Evolutionary conservation across 1,284 basidiomycete species (phyloP), one percentile per base, ranked within the genome.

Genomic region (Cutaneotrichosporon sp.): DNA sequence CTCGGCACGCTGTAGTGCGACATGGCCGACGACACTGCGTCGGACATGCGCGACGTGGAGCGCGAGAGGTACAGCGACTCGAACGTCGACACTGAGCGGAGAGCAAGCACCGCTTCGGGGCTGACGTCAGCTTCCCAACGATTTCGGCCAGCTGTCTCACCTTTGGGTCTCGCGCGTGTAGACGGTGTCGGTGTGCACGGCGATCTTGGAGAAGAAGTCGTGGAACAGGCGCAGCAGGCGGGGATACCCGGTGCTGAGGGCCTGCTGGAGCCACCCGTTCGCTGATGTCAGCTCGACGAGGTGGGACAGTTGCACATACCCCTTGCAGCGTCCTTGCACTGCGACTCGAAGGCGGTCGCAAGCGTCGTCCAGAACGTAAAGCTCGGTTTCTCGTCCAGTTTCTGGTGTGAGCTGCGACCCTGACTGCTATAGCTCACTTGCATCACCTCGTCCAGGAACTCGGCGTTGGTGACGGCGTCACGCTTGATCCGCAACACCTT

Each of bases 151-250:
- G 31, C 33, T 69, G 22, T 18, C 78, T 54, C 58, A 91, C 91
- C 91, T 94, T 80, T 97, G 95, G 56, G 89, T 84, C 7, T 85
- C 83, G 54, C 87, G 84, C 0, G 87, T 88, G 75, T 98, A 98
- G 4, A 90, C 82, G 0, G 95, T 95, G 74, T 97, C 94, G 0
- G 95, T 97, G 71, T 97, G 91, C 5, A 97, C 88, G 0, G 92
- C 87, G 54, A 97, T 94, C 76, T 94, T 94, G 20, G 89, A 87
- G 74, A 98, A 97, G 79, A 98, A 95, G 45, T 94, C 92, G 59
- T 98, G 94, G 78, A 98, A 94, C 13, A 97, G 83, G 14, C 95
- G 86, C 8, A 98, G 77, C 4, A 98, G 82, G 54, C 86, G 85
- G 1, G 92, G 91, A 79, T 98, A 97, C 22, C 91, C 89, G 2